These are phyloP conservation scores for Globisporangium parvum DNA, from an alignment of 352 stramenopile species.

Conservation along the genomic window DNA sequence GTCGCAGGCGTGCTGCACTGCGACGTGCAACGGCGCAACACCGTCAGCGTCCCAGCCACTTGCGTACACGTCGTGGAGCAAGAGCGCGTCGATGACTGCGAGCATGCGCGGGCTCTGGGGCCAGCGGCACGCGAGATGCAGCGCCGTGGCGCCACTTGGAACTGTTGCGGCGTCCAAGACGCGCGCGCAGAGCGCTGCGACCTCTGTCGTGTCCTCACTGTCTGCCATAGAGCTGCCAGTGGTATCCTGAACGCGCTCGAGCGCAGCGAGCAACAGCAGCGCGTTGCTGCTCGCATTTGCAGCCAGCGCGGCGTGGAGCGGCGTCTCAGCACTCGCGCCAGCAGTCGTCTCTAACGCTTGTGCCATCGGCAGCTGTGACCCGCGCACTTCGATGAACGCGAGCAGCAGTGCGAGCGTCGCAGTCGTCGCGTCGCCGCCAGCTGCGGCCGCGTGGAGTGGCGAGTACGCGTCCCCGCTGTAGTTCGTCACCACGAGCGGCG, in stretches of 20 bases:
- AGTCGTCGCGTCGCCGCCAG: conserved; percentile 28
- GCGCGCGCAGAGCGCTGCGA: no score
- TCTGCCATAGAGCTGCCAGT: no score
- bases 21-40: conserved; percentile 47
- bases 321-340: conserved; percentile 24
- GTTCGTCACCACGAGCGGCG: conserved; percentile 27
- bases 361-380: conserved; percentile 9
- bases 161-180: neutral
- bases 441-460: conserved; percentile 36
- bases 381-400: conserved; percentile 21
- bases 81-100: conserved; percentile 34
- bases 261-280: conserved; percentile 27
- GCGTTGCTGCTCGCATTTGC: conserved; percentile 33
- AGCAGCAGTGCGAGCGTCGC: conserved; percentile 34
- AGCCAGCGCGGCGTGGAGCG: conserved; percentile 37
- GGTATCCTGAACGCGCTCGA: neutral
- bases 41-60: conserved; percentile 48
- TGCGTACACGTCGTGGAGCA: conserved; percentile 34
- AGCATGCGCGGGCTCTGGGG: conserved; percentile 30
- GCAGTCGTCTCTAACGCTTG: conserved; percentile 19
- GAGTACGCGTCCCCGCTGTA: conserved; percentile 26
- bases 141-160: conserved; percentile 25
- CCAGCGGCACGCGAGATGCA: conserved; percentile 47
- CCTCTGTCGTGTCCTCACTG: neutral
- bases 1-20: conserved; percentile 35